Evolutionary conservation across 2,329 filamentous ascomycete species (phyloP).

Genomic region (Drechslera avenae): DNA sequence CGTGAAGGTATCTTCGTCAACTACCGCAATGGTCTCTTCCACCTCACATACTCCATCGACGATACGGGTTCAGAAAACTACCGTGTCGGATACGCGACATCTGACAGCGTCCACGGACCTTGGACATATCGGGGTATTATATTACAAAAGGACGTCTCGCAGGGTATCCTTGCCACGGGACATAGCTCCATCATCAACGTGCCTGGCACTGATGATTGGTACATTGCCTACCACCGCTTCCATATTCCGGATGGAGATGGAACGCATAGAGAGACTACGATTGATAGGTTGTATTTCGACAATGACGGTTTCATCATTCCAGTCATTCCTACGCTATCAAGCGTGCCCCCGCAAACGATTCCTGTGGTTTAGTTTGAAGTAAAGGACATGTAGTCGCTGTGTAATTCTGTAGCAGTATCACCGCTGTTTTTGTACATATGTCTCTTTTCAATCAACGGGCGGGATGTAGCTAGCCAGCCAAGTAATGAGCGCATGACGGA

Average conservation of each 20-base stretch:
- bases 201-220: slow-evolving; percentile 37
- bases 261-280: slow-evolving; percentile 31
- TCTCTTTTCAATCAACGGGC: no score
- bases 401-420: background rate
- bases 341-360: slow-evolving; percentile 19
- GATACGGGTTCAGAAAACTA: slow-evolving; percentile 37
- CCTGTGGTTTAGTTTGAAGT: background rate
- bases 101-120: slow-evolving; percentile 25
- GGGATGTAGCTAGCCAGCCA: background rate
- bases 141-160: slow-evolving; percentile 27
- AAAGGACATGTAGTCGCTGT: background rate
- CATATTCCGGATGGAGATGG: slow-evolving; percentile 32
- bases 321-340: slow-evolving; percentile 33
- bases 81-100: slow-evolving; percentile 35
- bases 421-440: no score
- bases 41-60: slow-evolving; percentile 38
- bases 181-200: slow-evolving; percentile 37
- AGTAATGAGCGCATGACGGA: background rate
- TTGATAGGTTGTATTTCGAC: slow-evolving; percentile 35
- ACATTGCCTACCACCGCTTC: slow-evolving; percentile 39
- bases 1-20: slow-evolving; percentile 36
- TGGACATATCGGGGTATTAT: slow-evolving; percentile 35
- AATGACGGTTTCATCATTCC: slow-evolving; percentile 27
- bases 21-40: slow-evolving; percentile 31
- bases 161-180: slow-evolving; percentile 33